Evolutionary conservation across 306 rosid species (phyloP), one percentile per base, ranked within the genome.

Genomic region (Sindora glabra): DNA sequence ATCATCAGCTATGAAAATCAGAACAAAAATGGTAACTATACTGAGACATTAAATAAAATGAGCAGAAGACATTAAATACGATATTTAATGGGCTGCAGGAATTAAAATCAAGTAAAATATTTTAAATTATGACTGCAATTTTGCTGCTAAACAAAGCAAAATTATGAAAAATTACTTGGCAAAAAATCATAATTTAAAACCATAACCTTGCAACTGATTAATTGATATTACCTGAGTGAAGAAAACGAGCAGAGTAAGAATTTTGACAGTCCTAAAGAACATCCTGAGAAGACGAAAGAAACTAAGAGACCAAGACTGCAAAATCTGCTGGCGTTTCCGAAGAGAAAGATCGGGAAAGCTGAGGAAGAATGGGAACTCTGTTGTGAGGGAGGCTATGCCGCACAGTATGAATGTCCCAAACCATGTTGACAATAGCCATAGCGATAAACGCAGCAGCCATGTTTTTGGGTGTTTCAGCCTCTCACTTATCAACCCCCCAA

Each of bases 171-270:
- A n/a, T n/a, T n/a, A n/a, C n/a, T n/a, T n/a, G n/a, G n/a, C n/a
- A n/a, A n/a, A n/a, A n/a, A n/a, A n/a, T n/a, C n/a, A n/a, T n/a
- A n/a, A n/a, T n/a, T n/a, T n/a, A 29, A 29, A 29, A 0, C n/a
- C n/a, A n/a, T n/a, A n/a, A n/a, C n/a, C n/a, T n/a, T n/a, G n/a
- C n/a, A n/a, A n/a, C n/a, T n/a, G n/a, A n/a, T n/a, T n/a, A n/a
- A n/a, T n/a, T n/a, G n/a, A n/a, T 29, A 27, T 6, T 69, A 89
- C 96, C 90, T 89, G 96, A 64, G 89, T 78, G 77, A 83, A 89
- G 83, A 80, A 89, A 32, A 66, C 50, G 0, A 74, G 76, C 11
- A 74, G 81, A 50, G 76, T 69, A 69, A 89, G 77, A 38, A 89
- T 46, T 68, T 89, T 89, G 37, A 79, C 2, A 49, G 84, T 44